Evolutionary conservation across 2,329 filamentous ascomycete genomes (phyloP), one percentile per base, ranked within the genome.

Genomic region (Aureobasidium sp.): DNA sequence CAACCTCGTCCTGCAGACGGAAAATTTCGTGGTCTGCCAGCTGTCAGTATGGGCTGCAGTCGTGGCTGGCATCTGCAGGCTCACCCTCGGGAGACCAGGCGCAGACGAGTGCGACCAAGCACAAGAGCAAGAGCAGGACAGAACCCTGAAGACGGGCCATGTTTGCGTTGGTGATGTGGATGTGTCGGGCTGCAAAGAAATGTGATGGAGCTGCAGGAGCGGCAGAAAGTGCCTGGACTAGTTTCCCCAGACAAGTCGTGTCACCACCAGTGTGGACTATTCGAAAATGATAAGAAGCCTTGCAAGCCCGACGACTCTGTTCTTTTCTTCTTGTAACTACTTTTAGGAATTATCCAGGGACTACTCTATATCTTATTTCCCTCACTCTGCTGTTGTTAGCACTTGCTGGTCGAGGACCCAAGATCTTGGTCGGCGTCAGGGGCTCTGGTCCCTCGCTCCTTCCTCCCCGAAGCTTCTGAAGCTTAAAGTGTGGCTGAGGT

Each of bases 11-110:
- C 71, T 88, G 88, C 65, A 99, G 82, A 69, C 91, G 89, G 80
- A 99, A 99, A 79, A 99, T 97, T 78, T 99, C 94, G 73, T 95
- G 91, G 77, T 99, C 94, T 95, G 70, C 37, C 65, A 39, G 37
- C 44, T 44, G 41, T 62, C 34, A 61, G 59, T 64, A 67, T 41
- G 20, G 0, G 37, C n/a, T 36, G 51, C 44, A 42, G 22, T 52
- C 49, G 36, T 5, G 9, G 20, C 11, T 14, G 44, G 12, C 6
- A 12, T 22, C 14, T 27, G 3, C 20, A 36, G 74, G 36, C 79
- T 68, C 76, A 89, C 90, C 90, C 82, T 96, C 90, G 76, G 94
- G 94, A 62, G 85, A 86, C 90, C 91, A 96, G 51, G 90, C 90
- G 55, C 86, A 83, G 64, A 84, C 84, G 65, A 92, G 76, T 42